phyloP scores from a whole-genome alignment of 2,329 filamentous ascomycete species.

The Ophiognomonia clavigignenti-juglandacearum region DNA sequence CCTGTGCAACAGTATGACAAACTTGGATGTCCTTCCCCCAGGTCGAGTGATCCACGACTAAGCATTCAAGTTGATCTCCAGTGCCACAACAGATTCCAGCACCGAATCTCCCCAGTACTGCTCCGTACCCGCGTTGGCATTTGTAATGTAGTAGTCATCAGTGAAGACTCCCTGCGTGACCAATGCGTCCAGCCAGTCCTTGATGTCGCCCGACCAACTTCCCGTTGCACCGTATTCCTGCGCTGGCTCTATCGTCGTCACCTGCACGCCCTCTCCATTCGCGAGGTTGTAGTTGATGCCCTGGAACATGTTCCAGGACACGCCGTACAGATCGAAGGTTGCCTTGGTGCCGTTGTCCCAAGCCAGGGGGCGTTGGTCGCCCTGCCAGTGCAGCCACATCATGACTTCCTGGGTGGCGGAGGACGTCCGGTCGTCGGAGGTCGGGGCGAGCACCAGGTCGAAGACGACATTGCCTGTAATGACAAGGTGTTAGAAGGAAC shows the following conservation, averaged over 20 bases:
- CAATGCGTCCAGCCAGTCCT: conserved; percentile 10
- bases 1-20: too few relatives aligned
- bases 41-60: too few relatives aligned
- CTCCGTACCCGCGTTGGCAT: conserved; percentile 9
- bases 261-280: conserved; percentile 1
- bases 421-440: conserved; percentile 4
- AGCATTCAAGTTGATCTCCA: conserved; percentile 3
- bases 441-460: conserved; percentile 5
- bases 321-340: conserved; percentile 8
- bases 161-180: conserved; percentile 6
- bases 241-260: conserved; percentile 4
- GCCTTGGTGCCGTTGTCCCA: conserved; percentile 11
- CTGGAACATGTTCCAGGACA: conserved; percentile 11
- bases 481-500: too few relatives aligned
- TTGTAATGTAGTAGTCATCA: conserved; percentile 8
- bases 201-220: conserved; percentile 7
- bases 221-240: conserved; percentile 1
- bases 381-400: conserved; percentile 12
- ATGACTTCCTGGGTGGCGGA: conserved; percentile 8
- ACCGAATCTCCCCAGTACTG: conserved; percentile 11
- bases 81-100: conserved; percentile 3
- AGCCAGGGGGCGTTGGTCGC: conserved; percentile 6
- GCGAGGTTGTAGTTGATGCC: conserved; percentile 11
- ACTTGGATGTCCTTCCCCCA: too few relatives aligned
- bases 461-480: conserved; percentile 2